A percentile compares a stretch with the other conserved stretches of the same genome.
Conservation (phyloP, 202 grass and related monocot species). For the Tripidium arundinaceum region DNA sequence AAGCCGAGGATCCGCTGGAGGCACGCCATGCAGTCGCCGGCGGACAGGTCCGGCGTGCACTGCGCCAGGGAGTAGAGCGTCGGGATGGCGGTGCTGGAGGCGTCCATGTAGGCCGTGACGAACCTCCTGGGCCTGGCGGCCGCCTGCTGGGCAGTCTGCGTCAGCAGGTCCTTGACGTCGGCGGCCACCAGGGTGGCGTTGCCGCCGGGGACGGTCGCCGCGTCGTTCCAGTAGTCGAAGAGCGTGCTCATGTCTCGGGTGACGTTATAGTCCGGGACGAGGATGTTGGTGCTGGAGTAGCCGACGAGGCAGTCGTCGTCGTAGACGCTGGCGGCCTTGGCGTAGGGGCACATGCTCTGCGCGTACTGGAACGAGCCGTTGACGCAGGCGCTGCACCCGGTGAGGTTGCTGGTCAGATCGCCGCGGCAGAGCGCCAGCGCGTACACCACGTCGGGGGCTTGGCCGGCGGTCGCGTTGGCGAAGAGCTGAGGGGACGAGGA, state of each 20-base stretch:
- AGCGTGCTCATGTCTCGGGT: background rate
- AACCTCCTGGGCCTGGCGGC: background rate
- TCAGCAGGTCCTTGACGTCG: slow-evolving; percentile 8
- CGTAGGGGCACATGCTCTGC: slow-evolving; percentile 19
- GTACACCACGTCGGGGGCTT: background rate
- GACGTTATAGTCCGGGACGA: background rate
- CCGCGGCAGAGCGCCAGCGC: slow-evolving; percentile 39
- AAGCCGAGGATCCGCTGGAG: slow-evolving; percentile 7
- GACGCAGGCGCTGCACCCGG: background rate
- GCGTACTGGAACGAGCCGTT: background rate
- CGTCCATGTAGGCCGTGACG: slow-evolving; percentile 33
- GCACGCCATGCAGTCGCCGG: slow-evolving; percentile 36
- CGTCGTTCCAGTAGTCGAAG: background rate
- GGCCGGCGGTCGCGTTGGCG: slow-evolving; percentile 26
- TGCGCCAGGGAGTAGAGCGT: slow-evolving; percentile 51
- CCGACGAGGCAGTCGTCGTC: slow-evolving; percentile 36
- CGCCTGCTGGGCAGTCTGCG: slow-evolving; percentile 15
- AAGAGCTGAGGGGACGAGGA: slow-evolving; percentile 37
- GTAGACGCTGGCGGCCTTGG: slow-evolving; percentile 25
- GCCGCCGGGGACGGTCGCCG: background rate
- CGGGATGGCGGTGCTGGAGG: background rate
- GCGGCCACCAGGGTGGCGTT: background rate
- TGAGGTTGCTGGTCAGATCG: slow-evolving; percentile 27
- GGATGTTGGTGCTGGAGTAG: background rate
- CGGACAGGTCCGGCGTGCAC: slow-evolving; percentile 56